Evolutionary conservation across 345 rosid genomes (phyloP).

Genomic region (Euphorbia peplus): DNA sequence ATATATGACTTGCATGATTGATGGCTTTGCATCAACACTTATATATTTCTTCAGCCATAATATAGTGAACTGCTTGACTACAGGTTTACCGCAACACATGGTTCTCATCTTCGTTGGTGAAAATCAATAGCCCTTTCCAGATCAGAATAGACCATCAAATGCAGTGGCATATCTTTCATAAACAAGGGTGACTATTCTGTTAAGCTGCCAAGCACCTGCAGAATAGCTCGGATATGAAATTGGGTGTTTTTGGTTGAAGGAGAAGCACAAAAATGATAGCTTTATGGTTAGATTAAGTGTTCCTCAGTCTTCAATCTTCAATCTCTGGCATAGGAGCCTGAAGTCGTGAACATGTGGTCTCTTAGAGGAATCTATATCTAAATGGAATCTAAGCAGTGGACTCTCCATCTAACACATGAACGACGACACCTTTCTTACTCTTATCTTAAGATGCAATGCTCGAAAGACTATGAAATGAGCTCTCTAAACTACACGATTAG

Average conservation of each 20-base stretch:
- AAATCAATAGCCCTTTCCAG: not conserved
- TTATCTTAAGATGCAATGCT: not conserved
- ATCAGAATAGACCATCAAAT: not conserved
- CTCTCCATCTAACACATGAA: not conserved
- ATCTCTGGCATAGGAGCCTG: not conserved
- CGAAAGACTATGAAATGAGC: not conserved
- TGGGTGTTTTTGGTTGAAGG: not conserved
- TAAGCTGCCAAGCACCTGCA: not conserved
- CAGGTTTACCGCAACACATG: not conserved
- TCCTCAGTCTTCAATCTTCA: not conserved
- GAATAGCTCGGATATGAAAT: no score
- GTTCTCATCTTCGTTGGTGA: not conserved
- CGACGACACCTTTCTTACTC: not conserved
- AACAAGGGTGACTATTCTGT: not conserved
- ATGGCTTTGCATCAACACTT: not conserved
- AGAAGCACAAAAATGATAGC: not conserved
- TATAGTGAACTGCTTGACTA: no score
- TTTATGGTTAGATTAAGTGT: no score
- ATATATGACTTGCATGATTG: not conserved
- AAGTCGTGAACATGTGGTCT: not conserved
- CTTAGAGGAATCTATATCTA: not conserved
- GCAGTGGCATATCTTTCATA: not conserved
- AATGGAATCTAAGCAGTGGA: not conserved
- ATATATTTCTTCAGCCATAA: not conserved
- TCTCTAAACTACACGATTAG: no score